These are phyloP conservation scores for Russula ochroleuca DNA, from an alignment of 768 basidiomycete genomes.

Conservation along the genomic window DNA sequence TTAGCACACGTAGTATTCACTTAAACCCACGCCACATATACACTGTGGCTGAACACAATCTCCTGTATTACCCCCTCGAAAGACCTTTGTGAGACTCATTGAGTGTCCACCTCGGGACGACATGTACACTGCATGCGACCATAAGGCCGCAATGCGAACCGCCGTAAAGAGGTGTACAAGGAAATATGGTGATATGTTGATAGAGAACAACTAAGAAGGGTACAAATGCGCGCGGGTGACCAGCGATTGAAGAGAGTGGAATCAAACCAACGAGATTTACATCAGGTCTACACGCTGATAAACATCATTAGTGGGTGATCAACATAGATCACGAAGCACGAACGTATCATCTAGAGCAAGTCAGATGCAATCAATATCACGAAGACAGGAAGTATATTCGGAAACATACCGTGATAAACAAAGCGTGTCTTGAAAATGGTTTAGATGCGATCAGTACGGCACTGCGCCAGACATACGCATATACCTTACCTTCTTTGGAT, in stretches of 20 bases:
- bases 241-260: background rate
- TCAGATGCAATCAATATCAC: background rate
- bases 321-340: background rate
- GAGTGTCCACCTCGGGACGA: background rate
- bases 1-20: constrained; percentile 1
- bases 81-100: background rate
- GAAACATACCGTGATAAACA: constrained; percentile 67
- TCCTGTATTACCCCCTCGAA: background rate
- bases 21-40: background rate
- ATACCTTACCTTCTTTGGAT: constrained; percentile 74
- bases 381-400: background rate
- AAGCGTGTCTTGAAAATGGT: constrained; percentile 56
- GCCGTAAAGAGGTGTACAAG: constrained; percentile 12
- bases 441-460: constrained; percentile 8
- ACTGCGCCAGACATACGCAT: background rate
- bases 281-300: constrained; percentile 17
- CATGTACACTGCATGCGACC: background rate
- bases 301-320: background rate
- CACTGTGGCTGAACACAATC: background rate
- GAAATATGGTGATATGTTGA: constrained; percentile 19
- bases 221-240: constrained; percentile 13
- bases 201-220: constrained; percentile 14
- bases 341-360: constrained; percentile 27
- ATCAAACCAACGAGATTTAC: background rate
- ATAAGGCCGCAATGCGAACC: background rate